A percentile compares a stretch with the other conserved stretches of the same genome.
Evolutionary conservation across 1,284 basidiomycete species (phyloP).

Genomic region (Ceratobasidium theobromae): DNA sequence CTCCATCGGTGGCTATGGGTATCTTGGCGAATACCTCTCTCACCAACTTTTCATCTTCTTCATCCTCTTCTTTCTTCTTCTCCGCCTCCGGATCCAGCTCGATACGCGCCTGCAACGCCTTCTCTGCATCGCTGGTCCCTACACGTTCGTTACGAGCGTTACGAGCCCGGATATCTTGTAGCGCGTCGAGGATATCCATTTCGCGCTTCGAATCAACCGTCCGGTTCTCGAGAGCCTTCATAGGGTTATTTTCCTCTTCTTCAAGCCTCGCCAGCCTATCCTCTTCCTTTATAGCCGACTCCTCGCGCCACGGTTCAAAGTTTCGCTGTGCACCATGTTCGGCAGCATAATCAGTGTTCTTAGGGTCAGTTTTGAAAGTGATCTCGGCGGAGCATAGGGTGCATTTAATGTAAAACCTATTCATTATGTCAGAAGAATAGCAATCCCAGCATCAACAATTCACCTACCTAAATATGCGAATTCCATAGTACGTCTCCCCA

Average conservation of each 20-base stretch:
- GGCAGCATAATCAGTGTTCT: slow-evolving; percentile 91
- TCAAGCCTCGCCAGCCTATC: slow-evolving; percentile 77
- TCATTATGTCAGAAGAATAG: slow-evolving; percentile 31
- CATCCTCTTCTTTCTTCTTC: slow-evolving; percentile 65
- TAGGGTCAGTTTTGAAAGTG: slow-evolving; percentile 99
- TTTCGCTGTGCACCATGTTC: slow-evolving; percentile 94
- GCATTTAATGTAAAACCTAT: slow-evolving; percentile 75
- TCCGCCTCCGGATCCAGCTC: slow-evolving; percentile 72
- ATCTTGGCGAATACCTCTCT: slow-evolving; percentile 83
- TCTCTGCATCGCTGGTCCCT: slow-evolving; percentile 60
- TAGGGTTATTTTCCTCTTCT: slow-evolving; percentile 91
- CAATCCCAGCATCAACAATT: neutral
- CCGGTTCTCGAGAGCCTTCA: slow-evolving; percentile 93
- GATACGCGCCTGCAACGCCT: slow-evolving; percentile 53
- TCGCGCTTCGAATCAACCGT: slow-evolving; percentile 91
- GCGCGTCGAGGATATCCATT: slow-evolving; percentile 96
- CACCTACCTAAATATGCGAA: slow-evolving; percentile 78
- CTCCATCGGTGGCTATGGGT: slow-evolving; percentile 45
- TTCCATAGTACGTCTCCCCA: slow-evolving; percentile 96
- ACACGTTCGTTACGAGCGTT: slow-evolving; percentile 90
- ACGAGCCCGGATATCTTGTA: slow-evolving; percentile 90
- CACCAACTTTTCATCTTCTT: slow-evolving; percentile 90
- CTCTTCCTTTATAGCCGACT: slow-evolving; percentile 68
- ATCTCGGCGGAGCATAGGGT: slow-evolving; percentile 96
- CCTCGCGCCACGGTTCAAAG: slow-evolving; percentile 90